Evolutionary conservation across 352 stramenopile species (phyloP), one percentile per base, ranked within the genome.

Genomic region (Phytophthora sp.): DNA sequence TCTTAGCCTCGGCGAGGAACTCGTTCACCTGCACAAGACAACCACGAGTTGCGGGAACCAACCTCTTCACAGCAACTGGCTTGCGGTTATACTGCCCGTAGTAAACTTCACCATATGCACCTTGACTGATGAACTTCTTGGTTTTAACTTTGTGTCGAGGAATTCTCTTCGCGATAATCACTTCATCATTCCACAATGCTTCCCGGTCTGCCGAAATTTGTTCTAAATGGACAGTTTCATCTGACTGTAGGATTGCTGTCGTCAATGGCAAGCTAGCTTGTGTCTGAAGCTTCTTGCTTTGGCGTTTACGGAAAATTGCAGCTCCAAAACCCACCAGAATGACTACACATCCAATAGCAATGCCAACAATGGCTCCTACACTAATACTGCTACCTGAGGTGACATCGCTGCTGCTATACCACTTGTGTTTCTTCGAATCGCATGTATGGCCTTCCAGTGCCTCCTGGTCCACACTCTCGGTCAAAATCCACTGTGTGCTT

Each of bases 1-100:
- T 48, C 3, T 77, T 77, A 27, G 84, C 81, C 42, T 88, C 78
- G 24, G 77, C 65, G 64, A 88, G 82, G 39, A 88, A 88, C 18
- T 52, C 30, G 18, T 63, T 67, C 3, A 78, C 35, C 3, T 81
- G 56, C 18, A 71, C 66, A 9, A 69, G 11, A 39, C 60, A 55
- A 5, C 54, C 58, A 8, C 54, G 43, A n/a, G 39, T 66, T 1
- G 66, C 24, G 11, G 53, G 60, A 8, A 73, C 45, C 26, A 83
- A 42, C 23, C 35, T 58, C 62, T 87, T 87, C 15, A 84, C 59
- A 2, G 71, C 77, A 10, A 87, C 75, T 34, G 28, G 28, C 11
- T 72, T 37, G 1, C 42, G 41, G 12, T 62, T 41, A 21, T 71
- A 34, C 28, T n/a, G n/a, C n/a, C n/a, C n/a, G n/a, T n/a, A n/a